These are phyloP conservation scores for Lipomyces chichibuensis DNA, from an alignment of 805 yeast genomes.

Conservation along the genomic window DNA sequence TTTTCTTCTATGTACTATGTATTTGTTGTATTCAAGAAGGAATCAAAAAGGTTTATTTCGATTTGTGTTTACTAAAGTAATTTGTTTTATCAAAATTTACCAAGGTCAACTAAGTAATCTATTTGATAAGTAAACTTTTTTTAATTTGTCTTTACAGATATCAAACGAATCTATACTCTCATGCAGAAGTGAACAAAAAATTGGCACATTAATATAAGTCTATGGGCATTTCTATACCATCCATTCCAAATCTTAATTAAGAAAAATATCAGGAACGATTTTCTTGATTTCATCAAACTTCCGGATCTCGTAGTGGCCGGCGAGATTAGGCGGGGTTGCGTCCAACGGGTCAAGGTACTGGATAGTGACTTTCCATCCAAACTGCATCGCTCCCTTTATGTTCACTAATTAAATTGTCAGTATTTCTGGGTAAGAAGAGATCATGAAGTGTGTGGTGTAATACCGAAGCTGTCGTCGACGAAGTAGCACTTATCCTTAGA, in stretches of 20 bases:
- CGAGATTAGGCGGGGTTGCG: constrained; percentile 48
- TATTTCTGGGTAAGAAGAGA: not conserved
- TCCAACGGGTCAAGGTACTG: constrained; percentile 75
- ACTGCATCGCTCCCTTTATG: constrained; percentile 67
- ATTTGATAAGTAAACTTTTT: not conserved
- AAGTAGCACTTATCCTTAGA: constrained; percentile 62
- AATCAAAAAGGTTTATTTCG: constrained; percentile 1
- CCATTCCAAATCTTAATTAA: constrained; percentile 11
- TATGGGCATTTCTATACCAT: not conserved
- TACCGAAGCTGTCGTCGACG: constrained; percentile 78
- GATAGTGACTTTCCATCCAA: constrained; percentile 73
- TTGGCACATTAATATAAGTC: not conserved
- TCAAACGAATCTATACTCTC: not conserved
- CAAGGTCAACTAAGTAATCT: not conserved
- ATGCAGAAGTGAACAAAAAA: not conserved
- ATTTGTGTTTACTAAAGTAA: constrained; percentile 2
- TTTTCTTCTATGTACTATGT: not conserved
- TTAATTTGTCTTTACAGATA: not conserved
- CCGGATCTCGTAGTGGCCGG: constrained; percentile 57
- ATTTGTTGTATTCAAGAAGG: constrained; percentile 9
- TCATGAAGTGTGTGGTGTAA: not conserved
- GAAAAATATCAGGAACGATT: constrained; percentile 58
- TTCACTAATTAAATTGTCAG: constrained; percentile 48
- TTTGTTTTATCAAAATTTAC: not conserved
- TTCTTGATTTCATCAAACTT: constrained; percentile 58